Evolutionary conservation across 495 filamentous ascomycete species (phyloP).

Genomic region (Physcia stellaris): DNA sequence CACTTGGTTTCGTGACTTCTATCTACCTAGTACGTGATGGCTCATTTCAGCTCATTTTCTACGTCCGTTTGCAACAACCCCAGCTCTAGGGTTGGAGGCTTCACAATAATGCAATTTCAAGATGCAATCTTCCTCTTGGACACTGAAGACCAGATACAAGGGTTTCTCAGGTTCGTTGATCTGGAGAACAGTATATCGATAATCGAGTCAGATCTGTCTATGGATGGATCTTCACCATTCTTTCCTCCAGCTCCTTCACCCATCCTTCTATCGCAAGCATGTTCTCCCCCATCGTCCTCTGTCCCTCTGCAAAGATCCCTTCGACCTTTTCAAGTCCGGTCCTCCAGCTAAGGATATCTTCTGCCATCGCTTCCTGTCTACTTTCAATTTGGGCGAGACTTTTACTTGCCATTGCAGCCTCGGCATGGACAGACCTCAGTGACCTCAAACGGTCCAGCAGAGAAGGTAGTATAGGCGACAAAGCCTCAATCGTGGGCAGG

Average conservation of each 20-base stretch:
- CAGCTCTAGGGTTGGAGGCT: too few relatives aligned
- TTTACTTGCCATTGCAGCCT: slow-evolving; percentile 74
- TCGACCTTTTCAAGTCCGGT: slow-evolving; percentile 73
- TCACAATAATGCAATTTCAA: too few relatives aligned
- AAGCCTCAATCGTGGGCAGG: slow-evolving; percentile 74
- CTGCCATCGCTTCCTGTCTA: slow-evolving; percentile 67
- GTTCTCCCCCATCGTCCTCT: slow-evolving; percentile 59
- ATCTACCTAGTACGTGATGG: not conserved
- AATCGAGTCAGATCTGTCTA: too few relatives aligned
- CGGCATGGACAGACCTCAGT: slow-evolving; percentile 70
- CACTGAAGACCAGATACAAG: too few relatives aligned
- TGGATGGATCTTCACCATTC: slow-evolving; percentile 44
- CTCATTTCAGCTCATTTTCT: too few relatives aligned
- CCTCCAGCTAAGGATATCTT: slow-evolving; percentile 75
- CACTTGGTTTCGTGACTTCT: not conserved
- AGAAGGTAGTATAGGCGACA: slow-evolving; percentile 72
- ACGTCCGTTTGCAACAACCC: too few relatives aligned
- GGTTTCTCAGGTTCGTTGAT: too few relatives aligned
- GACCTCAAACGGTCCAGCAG: slow-evolving; percentile 76
- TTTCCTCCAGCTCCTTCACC: slow-evolving; percentile 77
- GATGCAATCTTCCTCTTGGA: too few relatives aligned
- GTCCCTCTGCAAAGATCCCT: slow-evolving; percentile 50
- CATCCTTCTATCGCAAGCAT: slow-evolving; percentile 69
- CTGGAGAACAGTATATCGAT: too few relatives aligned
- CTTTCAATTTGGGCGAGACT: slow-evolving; percentile 62